A percentile compares a stretch with the other conserved stretches of the same genome.
Evolutionary conservation across 2,329 filamentous ascomycete species (phyloP).

Genomic region (Fulvia fulva): DNA sequence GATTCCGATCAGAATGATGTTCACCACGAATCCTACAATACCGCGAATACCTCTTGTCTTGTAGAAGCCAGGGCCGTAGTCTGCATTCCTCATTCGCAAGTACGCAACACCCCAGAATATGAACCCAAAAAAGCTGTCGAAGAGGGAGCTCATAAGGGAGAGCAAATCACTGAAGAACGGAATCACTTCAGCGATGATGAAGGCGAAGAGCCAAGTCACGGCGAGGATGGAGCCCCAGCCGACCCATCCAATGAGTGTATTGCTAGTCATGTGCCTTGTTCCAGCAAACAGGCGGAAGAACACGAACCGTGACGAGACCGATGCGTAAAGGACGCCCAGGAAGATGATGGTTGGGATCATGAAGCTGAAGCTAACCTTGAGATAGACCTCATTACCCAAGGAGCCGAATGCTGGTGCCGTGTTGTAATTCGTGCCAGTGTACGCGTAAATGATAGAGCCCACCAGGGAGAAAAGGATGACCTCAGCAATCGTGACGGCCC

Average conservation of each 20-base stretch:
- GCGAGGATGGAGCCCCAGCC: slow-evolving; percentile 73
- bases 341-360: slow-evolving; percentile 96
- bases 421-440: slow-evolving; percentile 85
- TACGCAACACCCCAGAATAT: slow-evolving; percentile 90
- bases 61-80: slow-evolving; percentile 53
- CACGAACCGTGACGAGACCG: slow-evolving; percentile 82
- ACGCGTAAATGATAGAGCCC: slow-evolving; percentile 77
- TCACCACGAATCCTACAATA: slow-evolving; percentile 58
- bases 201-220: slow-evolving; percentile 76
- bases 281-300: slow-evolving; percentile 85
- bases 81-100: slow-evolving; percentile 67
- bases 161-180: slow-evolving; percentile 79
- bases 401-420: slow-evolving; percentile 84
- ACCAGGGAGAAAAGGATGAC: slow-evolving; percentile 81
- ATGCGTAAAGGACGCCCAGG: slow-evolving; percentile 84
- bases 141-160: slow-evolving; percentile 80
- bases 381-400: slow-evolving; percentile 67
- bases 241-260: slow-evolving; percentile 77
- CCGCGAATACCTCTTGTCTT: slow-evolving; percentile 52
- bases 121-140: slow-evolving; percentile 91
- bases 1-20: slow-evolving; percentile 66
- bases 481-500: slow-evolving; percentile 84
- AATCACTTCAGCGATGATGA: slow-evolving; percentile 88
- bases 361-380: slow-evolving; percentile 88
- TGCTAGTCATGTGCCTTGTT: slow-evolving; percentile 72